Evolutionary conservation across 192 early-diverging fungal genomes (phyloP), one percentile per base, ranked within the genome.

Genomic region (Entophlyctis luteolus): DNA sequence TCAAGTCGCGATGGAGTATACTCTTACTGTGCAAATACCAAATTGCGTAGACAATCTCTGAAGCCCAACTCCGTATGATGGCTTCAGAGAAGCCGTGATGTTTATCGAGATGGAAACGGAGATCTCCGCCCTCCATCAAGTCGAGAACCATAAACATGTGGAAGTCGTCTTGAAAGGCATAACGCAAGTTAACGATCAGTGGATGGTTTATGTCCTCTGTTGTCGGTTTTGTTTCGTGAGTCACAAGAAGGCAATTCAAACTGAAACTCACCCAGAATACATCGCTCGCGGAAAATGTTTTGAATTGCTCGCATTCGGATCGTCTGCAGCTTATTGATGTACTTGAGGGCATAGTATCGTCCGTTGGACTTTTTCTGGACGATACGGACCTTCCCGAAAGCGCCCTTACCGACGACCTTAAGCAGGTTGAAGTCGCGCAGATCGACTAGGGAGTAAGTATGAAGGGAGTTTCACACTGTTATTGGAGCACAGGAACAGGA

Each of bases 361-460:
- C 22, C 20, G 0, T 87, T 84, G 6, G 78, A 76, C 63, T 88
- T 91, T 73, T 95, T 93, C 76, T 97, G 91, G 1, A 95, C 94
- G 0, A 98, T 90, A 18, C 93, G 89, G 46, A 93, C 92, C 82
- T 95, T 98, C 56, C 96, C 96, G 74, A 98, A 97, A 2, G 94
- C 93, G 1, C 96, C 96, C 63, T 93, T 93, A 4, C 96, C 96
- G 35, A 98, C 91, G 4, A 87, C 88, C 31, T 93, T 84, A 35
- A 95, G 75, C 36, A 98, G 84, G 59, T 91, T 86, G 72, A 98
- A 98, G 72, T 98, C 92, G 48, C 83, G 79, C 33, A 96, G 80
- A 55, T 91, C 87, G 23, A 93, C 91, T 92, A 50, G 0, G 62
- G 18, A 16, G 27, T 35, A 33, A 28, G 14, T 2, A 47, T n/a